phyloP scores from a whole-genome alignment of 495 filamentous ascomycete genomes.

The Clavariopsis aquatica region DNA sequence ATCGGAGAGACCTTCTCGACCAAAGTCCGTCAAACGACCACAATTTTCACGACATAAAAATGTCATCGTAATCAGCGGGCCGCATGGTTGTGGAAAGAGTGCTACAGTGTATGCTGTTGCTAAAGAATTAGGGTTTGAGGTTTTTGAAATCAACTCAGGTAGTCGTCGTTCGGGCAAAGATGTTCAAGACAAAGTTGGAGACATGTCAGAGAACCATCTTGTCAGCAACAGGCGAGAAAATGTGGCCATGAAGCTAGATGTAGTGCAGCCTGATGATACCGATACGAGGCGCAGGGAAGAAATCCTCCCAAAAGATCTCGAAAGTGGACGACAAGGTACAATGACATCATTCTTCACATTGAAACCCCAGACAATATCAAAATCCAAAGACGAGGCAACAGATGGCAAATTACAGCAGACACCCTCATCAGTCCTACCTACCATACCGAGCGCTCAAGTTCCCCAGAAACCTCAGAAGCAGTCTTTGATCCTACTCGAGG shows the following conservation, averaged over 20 bases:
- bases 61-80: constrained; percentile 82
- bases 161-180: constrained; percentile 85
- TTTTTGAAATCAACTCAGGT: constrained; percentile 91
- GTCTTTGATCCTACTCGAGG: constrained; percentile 91
- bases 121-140: constrained; percentile 88
- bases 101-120: constrained; percentile 93
- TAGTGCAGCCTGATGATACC: constrained; percentile 5
- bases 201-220: constrained; percentile 95
- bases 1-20: constrained; percentile 21
- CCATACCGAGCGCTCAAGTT: constrained; percentile 48
- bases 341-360: constrained; percentile 74
- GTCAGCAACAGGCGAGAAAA: constrained; percentile 56
- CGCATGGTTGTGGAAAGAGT: constrained; percentile 89
- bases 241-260: constrained; percentile 32
- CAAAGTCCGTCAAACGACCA: constrained; percentile 44
- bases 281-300: constrained; percentile 29
- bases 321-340: constrained; percentile 69
- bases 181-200: constrained; percentile 85
- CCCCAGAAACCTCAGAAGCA: constrained; percentile 74
- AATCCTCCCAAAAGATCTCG: constrained; percentile 53
- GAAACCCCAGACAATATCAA: constrained; percentile 29
- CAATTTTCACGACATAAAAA: constrained; percentile 45
- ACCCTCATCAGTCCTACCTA: constrained; percentile 13
- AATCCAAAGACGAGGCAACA: constrained; percentile 31
- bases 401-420: constrained; percentile 10